Conservation (phyloP, 805 yeast genomes). For the Kodamaea jinghongensis region DNA sequence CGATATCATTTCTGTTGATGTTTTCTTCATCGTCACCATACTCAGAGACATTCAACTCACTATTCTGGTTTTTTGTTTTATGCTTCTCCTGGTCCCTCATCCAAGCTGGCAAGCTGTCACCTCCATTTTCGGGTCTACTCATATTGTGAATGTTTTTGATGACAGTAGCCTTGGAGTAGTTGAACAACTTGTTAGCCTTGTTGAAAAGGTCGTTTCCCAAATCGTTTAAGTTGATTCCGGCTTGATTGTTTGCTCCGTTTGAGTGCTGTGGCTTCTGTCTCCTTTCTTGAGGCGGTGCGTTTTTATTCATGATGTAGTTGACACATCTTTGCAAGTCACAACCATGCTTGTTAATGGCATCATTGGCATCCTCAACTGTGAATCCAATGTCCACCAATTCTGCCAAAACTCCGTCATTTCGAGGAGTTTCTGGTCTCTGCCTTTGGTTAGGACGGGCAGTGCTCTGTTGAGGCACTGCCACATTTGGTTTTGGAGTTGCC, state of each 20-base stretch:
- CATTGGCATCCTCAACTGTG: constrained; percentile 53
- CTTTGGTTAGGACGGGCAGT: neutral
- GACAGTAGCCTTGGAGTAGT: constrained; percentile 58
- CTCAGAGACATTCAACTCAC: constrained; percentile 31
- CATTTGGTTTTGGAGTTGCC: neutral
- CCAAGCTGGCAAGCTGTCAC: constrained; percentile 62
- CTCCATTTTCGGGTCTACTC: constrained; percentile 17
- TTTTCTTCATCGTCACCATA: constrained; percentile 50
- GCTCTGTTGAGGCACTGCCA: neutral
- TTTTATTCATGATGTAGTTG: constrained; percentile 55
- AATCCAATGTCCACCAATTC: constrained; percentile 82
- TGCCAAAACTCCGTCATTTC: constrained; percentile 54
- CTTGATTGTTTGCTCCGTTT: neutral
- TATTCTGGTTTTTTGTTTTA: constrained; percentile 38
- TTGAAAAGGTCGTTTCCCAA: constrained; percentile 54
- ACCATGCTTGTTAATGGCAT: constrained; percentile 60
- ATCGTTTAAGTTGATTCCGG: constrained; percentile 37
- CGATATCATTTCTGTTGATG: constrained; percentile 42
- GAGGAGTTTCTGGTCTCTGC: constrained; percentile 1
- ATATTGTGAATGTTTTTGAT: constrained; percentile 51
- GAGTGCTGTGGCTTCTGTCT: neutral
- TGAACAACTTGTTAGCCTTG: constrained; percentile 57
- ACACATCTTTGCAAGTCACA: constrained; percentile 64
- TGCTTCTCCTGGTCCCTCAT: constrained; percentile 58
- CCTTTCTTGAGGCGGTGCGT: constrained; percentile 3